A percentile compares a stretch with the other conserved stretches of the same genome.
Evolutionary conservation across 164 flowering plant species (phyloP).

Genomic region (Vitis amurensis): DNA sequence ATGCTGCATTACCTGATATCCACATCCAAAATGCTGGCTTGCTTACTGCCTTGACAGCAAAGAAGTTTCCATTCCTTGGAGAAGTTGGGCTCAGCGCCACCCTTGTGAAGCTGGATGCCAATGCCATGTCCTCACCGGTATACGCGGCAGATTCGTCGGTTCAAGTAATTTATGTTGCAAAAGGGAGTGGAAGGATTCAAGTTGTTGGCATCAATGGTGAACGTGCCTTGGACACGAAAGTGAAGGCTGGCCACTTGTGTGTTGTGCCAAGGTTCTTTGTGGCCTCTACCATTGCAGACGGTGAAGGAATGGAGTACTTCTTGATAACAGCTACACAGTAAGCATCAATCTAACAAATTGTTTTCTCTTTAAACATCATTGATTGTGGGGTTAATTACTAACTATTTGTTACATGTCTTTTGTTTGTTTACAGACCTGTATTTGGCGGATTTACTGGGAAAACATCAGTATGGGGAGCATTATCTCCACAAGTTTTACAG

Average conservation of each 20-base stretch:
- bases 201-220: constrained; percentile 31
- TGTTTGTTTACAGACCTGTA: constrained; percentile 23
- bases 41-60: constrained; percentile 6
- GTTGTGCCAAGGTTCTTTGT: constrained; percentile 39
- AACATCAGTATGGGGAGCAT: constrained; percentile 28
- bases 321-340: no score
- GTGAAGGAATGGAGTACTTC: constrained; percentile 28
- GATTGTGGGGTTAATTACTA: no score
- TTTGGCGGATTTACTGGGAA: constrained; percentile 21
- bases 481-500: constrained; percentile 24
- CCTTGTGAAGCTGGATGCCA: constrained; percentile 20
- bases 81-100: constrained; percentile 26
- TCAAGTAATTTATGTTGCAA: constrained; percentile 24
- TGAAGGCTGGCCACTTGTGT: constrained; percentile 22
- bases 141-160: constrained; percentile 16
- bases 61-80: constrained; percentile 18
- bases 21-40: constrained; percentile 10
- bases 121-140: constrained; percentile 17
- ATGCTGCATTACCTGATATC: constrained; percentile 5
- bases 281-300: constrained; percentile 22
- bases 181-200: constrained; percentile 30
- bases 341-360: no score
- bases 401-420: background rate
- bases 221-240: constrained; percentile 17
- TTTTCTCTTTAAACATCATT: no score